Conservation (phyloP, 768 basidiomycete species). For the Xerocomellus amylosporus region DNA sequence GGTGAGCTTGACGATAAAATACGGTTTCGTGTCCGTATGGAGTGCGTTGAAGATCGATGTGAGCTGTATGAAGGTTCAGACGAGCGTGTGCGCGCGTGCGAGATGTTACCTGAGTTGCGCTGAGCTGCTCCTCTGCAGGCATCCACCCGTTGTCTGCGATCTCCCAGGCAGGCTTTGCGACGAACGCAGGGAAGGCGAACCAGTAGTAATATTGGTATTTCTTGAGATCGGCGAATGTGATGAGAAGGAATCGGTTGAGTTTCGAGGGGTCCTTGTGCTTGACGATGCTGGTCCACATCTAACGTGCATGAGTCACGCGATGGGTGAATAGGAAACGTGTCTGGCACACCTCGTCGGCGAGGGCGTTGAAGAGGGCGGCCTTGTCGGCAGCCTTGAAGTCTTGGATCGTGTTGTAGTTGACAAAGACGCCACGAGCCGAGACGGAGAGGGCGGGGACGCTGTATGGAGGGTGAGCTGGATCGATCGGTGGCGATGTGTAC, state of each 20-base stretch:
- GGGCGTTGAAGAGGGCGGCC: slow-evolving; percentile 73
- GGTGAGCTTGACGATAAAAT: slow-evolving; percentile 57
- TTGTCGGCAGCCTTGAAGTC: slow-evolving; percentile 92
- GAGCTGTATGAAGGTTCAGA: slow-evolving; percentile 39
- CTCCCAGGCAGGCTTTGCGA: slow-evolving; percentile 88
- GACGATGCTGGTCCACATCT: slow-evolving; percentile 71
- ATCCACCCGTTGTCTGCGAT: slow-evolving; percentile 62
- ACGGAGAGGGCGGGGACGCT: slow-evolving; percentile 52
- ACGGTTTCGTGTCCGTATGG: slow-evolving; percentile 42
- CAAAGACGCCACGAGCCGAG: slow-evolving; percentile 62
- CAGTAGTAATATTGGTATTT: slow-evolving; percentile 98
- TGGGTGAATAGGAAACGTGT: not conserved
- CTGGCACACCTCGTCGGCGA: slow-evolving; percentile 65
- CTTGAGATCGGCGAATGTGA: slow-evolving; percentile 96
- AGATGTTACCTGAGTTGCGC: slow-evolving; percentile 37
- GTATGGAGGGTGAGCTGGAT: slow-evolving; percentile 1
- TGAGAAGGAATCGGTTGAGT: slow-evolving; percentile 79
- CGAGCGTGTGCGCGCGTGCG: not conserved
- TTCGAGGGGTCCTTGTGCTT: slow-evolving; percentile 49
- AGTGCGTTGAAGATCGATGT: slow-evolving; percentile 51
- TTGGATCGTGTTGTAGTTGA: slow-evolving; percentile 97
- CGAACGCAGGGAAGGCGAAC: slow-evolving; percentile 95
- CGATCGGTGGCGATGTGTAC: slow-evolving; percentile 17
- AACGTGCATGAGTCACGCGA: not conserved
- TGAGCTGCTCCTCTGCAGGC: slow-evolving; percentile 45